These are phyloP conservation scores for Toxoplasma gondii DNA, from an alignment of 169 alveolate genomes.

Conservation along the genomic window DNA sequence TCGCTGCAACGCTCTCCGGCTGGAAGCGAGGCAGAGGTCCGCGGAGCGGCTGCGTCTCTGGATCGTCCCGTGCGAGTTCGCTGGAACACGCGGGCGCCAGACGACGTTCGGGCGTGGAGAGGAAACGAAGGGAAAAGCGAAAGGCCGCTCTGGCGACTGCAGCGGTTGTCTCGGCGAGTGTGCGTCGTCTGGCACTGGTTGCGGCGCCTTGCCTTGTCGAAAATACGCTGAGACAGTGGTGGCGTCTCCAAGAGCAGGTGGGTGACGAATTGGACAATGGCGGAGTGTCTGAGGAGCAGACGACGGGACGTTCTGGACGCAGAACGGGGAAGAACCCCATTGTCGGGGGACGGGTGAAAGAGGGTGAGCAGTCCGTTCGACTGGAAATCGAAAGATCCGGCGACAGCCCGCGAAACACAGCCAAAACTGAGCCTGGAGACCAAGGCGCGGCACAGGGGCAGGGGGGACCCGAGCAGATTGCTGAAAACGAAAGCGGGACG, in stretches of 20 bases:
- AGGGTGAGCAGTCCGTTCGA: too few species aligned
- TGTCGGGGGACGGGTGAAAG: too few species aligned
- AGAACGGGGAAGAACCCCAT: too few species aligned
- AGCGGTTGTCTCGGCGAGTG: background rate
- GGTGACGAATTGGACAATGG: too few species aligned
- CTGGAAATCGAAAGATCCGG: too few species aligned
- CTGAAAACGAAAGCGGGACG: too few species aligned
- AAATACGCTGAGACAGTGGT: background rate
- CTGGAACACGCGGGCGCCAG: background rate
- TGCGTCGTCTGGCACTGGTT: background rate
- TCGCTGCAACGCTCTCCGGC: background rate
- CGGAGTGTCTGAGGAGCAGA: too few species aligned
- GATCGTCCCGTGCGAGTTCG: conserved; percentile 8
- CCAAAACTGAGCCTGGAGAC: too few species aligned
- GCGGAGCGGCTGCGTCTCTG: background rate
- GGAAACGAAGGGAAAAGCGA: background rate
- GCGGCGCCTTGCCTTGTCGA: background rate
- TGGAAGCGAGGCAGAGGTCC: background rate
- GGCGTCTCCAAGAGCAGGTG: background rate
- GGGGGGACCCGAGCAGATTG: too few species aligned
- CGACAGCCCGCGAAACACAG: too few species aligned
- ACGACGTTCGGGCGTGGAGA: background rate
- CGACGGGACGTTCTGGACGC: too few species aligned
- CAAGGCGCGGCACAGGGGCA: too few species aligned
- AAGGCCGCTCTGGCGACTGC: background rate